Evolutionary conservation across 805 yeast genomes (phyloP).

Genomic region (Teunomyces barrocoloradensis): DNA sequence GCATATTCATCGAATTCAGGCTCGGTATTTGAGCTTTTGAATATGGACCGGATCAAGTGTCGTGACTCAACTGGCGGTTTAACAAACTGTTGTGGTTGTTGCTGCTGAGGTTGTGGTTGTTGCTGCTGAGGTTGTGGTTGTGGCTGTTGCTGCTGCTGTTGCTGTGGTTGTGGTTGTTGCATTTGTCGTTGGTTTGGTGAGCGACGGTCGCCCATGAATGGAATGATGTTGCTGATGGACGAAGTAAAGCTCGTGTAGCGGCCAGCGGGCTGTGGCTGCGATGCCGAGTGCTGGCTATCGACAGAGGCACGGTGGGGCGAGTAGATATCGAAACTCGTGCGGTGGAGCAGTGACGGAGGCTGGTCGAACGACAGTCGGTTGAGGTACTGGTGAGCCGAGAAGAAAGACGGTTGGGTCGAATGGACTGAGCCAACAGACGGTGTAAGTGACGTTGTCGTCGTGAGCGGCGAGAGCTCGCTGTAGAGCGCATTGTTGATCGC

Average conservation of each 20-base stretch:
- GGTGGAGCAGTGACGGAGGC: slow-evolving; percentile 23
- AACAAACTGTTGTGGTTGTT: slow-evolving; percentile 5
- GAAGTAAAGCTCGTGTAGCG: slow-evolving; percentile 33
- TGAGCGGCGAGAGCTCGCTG: slow-evolving; percentile 39
- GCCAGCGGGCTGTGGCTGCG: slow-evolving; percentile 14
- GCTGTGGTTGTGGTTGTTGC: slow-evolving; percentile 4
- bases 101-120: slow-evolving; percentile 14
- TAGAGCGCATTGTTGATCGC: slow-evolving; percentile 5
- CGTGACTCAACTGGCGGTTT: slow-evolving; percentile 19
- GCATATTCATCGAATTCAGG: background rate
- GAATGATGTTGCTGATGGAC: slow-evolving; percentile 39
- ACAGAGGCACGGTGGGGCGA: slow-evolving; percentile 27
- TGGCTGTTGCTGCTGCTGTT: slow-evolving; percentile 11
- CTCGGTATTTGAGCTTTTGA: slow-evolving; percentile 10
- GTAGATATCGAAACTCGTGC: slow-evolving; percentile 35
- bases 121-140: slow-evolving; percentile 15
- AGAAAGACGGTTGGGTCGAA: slow-evolving; percentile 42
- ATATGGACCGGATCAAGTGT: slow-evolving; percentile 23
- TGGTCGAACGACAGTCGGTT: slow-evolving; percentile 38
- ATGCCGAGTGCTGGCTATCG: slow-evolving; percentile 26
- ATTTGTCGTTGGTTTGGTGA: slow-evolving; percentile 17
- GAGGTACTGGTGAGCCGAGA: slow-evolving; percentile 42
- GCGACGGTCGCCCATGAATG: slow-evolving; percentile 36
- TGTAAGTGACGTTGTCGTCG: slow-evolving; percentile 43
- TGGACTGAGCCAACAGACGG: slow-evolving; percentile 41